phyloP scores from a whole-genome alignment of 345 rosid species.

The Anacardium occidentale region DNA sequence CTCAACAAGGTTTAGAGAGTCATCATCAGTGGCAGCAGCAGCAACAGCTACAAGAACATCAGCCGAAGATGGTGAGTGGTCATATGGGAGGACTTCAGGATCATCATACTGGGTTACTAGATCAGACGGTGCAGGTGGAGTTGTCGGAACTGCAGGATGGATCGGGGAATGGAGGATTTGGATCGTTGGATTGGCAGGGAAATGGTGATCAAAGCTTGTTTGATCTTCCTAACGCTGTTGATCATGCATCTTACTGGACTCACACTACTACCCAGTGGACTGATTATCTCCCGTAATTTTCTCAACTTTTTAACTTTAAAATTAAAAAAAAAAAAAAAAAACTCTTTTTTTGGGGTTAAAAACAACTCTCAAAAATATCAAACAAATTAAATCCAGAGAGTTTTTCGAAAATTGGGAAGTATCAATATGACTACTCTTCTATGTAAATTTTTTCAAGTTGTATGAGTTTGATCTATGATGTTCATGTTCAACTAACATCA shows the following conservation, averaged over 20 bases:
- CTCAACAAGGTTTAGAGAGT: slow-evolving; percentile 23
- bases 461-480: slow-evolving; percentile 5
- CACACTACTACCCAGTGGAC: slow-evolving; percentile 60
- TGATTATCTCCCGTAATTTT: slow-evolving; percentile 71
- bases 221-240: slow-evolving; percentile 66
- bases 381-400: slow-evolving; percentile 6
- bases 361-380: slow-evolving; percentile 4
- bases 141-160: slow-evolving; percentile 28
- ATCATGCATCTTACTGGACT: slow-evolving; percentile 79
- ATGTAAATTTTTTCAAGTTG: slow-evolving; percentile 36
- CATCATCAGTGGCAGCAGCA: slow-evolving; percentile 34
- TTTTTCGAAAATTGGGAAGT: slow-evolving; percentile 21
- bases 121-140: slow-evolving; percentile 52
- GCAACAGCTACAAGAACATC: slow-evolving; percentile 13
- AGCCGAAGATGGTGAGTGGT: slow-evolving; percentile 23
- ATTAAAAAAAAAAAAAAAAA: background rate
- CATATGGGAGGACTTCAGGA: slow-evolving; percentile 17
- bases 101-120: slow-evolving; percentile 34
- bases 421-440: slow-evolving; percentile 33
- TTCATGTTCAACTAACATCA: too few relatives aligned
- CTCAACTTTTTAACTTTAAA: slow-evolving; percentile 24
- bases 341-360: background rate
- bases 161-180: slow-evolving; percentile 50
- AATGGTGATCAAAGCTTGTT: slow-evolving; percentile 58
- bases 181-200: slow-evolving; percentile 78